Evolutionary conservation across 108 stramenopile species (phyloP), one percentile per base, ranked within the genome.

Genomic region (Epithemia pelagica): DNA sequence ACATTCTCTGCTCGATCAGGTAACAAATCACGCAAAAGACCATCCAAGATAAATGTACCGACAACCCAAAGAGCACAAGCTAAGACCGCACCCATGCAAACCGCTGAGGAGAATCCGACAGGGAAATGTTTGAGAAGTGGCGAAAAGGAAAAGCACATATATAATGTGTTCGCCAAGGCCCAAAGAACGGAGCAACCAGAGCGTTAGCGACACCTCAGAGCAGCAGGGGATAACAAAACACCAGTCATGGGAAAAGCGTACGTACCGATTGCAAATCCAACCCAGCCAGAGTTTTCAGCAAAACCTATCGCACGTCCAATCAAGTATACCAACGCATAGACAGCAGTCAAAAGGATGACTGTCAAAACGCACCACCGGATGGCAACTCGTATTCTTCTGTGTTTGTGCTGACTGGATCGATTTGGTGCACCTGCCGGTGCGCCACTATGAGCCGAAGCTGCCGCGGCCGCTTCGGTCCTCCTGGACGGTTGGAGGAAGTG

Each of bases 311-410:
- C 37, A 15, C 5, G 10, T 15, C 37, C 37, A 46, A 46, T 46
- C 37, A 46, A 46, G 15, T 10, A 46, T 15, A 46, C 5, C 37
- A 46, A 15, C 5, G 37, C 37, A 46, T 46, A 31, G 5, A 63
- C 1, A 23, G 62, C 62, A 1, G 62, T 63, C 20, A 19, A 21
- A 21, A 63, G 28, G 20, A 63, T 63, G 8, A 32, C 30, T 2
- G 37, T 25, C 1, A 63, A 32, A 26, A 63, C 46, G n/a, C 22
- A 37, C 62, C 62, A 63, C 21, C 62, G 62, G 1, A 46, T 46
- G 5, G 37, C 37, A 46, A 15, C 37, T 15, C 37, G 37, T 46
- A 15, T 15, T 15, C 10, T 46, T 46, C 15, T 46, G 37, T 46
- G 37, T 15, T 46, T 46, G n/a, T n/a, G n/a, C n/a, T n/a, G n/a